These are phyloP conservation scores for Cymbopogon citratus DNA, from an alignment of 176 grass and related monocot species.

Conservation along the genomic window DNA sequence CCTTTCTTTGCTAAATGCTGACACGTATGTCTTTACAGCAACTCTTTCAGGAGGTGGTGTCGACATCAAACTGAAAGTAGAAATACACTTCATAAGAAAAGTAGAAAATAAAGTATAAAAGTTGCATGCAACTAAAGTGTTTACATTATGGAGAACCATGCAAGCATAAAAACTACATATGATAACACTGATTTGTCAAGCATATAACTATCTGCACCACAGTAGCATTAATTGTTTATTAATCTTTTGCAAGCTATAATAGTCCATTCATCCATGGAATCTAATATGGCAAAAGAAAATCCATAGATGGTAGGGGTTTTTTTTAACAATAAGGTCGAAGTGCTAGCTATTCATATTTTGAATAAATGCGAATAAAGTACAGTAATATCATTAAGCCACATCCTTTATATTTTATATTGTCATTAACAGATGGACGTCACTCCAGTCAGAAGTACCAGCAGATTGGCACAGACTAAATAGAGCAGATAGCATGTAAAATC, in stretches of 20 bases:
- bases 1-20: slow-evolving; percentile 77
- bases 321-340: background rate
- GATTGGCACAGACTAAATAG: background rate
- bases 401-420: slow-evolving; percentile 8
- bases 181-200: background rate
- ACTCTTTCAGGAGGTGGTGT: slow-evolving; percentile 93
- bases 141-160: slow-evolving; percentile 12
- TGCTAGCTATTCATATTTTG: background rate
- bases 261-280: background rate
- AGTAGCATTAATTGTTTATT: background rate
- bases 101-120: background rate
- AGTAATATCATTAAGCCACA: background rate
- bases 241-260: background rate
- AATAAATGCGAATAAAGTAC: background rate
- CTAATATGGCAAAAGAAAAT: background rate
- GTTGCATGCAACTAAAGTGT: slow-evolving; percentile 1
- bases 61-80: slow-evolving; percentile 80
- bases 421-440: background rate
- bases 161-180: background rate
- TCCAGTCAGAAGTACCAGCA: slow-evolving; percentile 9
- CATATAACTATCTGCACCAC: background rate
- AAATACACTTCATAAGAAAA: slow-evolving; percentile 19
- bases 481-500: slow-evolving; percentile 6
- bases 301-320: background rate
- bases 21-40: slow-evolving; percentile 79